Evolutionary conservation across 2,329 filamentous ascomycete genomes (phyloP).

Genomic region (Zarea fungicola): DNA sequence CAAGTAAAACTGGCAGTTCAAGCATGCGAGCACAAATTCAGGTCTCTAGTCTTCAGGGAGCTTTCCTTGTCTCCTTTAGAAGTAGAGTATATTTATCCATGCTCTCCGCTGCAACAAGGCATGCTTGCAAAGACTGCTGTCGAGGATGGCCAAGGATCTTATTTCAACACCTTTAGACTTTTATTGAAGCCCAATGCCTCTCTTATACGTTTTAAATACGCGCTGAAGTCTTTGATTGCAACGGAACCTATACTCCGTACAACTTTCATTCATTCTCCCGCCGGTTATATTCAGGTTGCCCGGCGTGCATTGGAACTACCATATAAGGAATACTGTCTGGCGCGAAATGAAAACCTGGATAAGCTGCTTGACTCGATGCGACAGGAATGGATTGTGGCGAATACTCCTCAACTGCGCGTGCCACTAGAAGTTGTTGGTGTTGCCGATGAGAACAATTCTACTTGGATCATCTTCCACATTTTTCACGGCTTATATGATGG

Average conservation of each 20-base stretch:
- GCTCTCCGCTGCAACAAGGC: conserved; percentile 80
- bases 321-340: conserved; percentile 37
- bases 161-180: conserved; percentile 74
- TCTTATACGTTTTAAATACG: conserved; percentile 41
- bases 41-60: conserved; percentile 43
- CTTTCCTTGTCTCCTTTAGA: conserved; percentile 46
- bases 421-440: conserved; percentile 50
- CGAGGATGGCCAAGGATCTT: conserved; percentile 50
- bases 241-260: conserved; percentile 64
- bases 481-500: conserved; percentile 90
- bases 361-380: conserved; percentile 31
- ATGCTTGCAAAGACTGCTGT: conserved; percentile 68
- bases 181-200: conserved; percentile 42
- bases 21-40: conserved; percentile 59
- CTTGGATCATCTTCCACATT: conserved; percentile 58
- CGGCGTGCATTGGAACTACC: conserved; percentile 36
- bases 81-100: conserved; percentile 73
- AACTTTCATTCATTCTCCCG: conserved; percentile 63
- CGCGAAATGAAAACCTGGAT: conserved; percentile 26
- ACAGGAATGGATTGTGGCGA: conserved; percentile 48
- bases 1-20: conserved; percentile 56
- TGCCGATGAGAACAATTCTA: conserved; percentile 17
- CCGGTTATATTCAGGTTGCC: conserved; percentile 73
- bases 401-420: conserved; percentile 40
- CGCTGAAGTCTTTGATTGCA: conserved; percentile 52